Percentiles rank a stretch among this genome's conserved stretches.
Conservation (phyloP, 495 filamentous ascomycete species). For the Tuber indicum region DNA sequence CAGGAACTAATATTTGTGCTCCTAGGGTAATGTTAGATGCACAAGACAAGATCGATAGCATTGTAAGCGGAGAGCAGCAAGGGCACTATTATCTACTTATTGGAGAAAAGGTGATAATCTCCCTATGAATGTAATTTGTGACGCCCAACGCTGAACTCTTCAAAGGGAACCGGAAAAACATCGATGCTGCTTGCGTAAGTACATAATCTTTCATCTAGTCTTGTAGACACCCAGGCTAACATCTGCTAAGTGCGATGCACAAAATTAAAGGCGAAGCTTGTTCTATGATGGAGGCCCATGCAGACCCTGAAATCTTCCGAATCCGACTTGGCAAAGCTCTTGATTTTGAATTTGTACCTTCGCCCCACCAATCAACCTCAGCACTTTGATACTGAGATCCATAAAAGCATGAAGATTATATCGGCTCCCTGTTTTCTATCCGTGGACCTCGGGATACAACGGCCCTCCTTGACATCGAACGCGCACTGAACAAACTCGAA, state of each 20-base stretch:
- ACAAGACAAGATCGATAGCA: conserved; percentile 65
- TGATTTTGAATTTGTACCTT: conserved; percentile 73
- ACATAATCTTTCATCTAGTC: background rate
- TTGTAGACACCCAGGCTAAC: conserved; percentile 10
- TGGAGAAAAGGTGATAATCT: conserved; percentile 58
- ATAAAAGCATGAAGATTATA: conserved; percentile 64
- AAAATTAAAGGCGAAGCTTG: conserved; percentile 79
- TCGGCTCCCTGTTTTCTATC: conserved; percentile 89
- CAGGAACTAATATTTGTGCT: background rate
- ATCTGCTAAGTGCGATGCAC: conserved; percentile 59
- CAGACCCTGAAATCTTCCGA: conserved; percentile 90
- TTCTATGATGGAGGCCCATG: conserved; percentile 92
- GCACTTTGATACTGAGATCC: conserved; percentile 27
- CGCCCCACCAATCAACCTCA: background rate
- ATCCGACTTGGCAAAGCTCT: conserved; percentile 84
- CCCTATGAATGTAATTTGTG: background rate
- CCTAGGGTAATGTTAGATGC: conserved; percentile 73
- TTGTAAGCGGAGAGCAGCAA: conserved; percentile 59
- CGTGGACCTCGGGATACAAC: conserved; percentile 85
- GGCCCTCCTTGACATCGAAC: conserved; percentile 85
- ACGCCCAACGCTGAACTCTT: conserved; percentile 5
- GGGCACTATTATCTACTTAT: conserved; percentile 92
- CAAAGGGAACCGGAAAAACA: conserved; percentile 82
- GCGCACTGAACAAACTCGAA: conserved; percentile 94
- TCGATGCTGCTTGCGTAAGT: conserved; percentile 74